Conservation (phyloP, 129 eudicot species). For the Saussurea involucrata region DNA sequence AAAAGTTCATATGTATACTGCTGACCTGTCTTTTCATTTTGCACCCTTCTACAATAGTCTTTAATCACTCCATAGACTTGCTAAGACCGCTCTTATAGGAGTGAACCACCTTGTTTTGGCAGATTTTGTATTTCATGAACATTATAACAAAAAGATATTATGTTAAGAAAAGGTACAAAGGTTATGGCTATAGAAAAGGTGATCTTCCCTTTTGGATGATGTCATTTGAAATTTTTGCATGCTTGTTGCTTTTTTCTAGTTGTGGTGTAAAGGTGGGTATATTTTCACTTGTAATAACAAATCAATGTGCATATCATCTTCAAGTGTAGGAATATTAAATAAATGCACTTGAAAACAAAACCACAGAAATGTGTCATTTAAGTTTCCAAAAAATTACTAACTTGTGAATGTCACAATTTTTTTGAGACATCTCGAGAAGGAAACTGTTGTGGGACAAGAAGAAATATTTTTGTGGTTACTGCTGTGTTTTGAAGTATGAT, state of each 20-base stretch:
- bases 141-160: neutral
- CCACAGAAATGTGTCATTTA: neutral
- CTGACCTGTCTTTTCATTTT: neutral
- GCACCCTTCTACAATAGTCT: neutral
- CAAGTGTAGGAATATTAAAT: neutral
- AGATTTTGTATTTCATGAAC: neutral
- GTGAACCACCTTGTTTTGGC: neutral
- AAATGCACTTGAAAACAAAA: neutral
- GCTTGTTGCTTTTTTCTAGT: neutral
- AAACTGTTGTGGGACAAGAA: neutral
- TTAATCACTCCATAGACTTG: neutral
- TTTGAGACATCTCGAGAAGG: neutral
- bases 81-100: neutral
- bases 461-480: neutral
- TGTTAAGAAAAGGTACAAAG: neutral
- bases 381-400: neutral
- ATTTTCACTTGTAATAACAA: neutral
- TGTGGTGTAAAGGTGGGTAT: neutral
- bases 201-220: neutral
- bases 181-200: neutral
- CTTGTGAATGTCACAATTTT: neutral
- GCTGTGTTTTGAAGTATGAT: neutral
- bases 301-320: neutral
- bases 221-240: neutral
- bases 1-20: neutral